A percentile compares a stretch with the other conserved stretches of the same genome.
phyloP scores from a whole-genome alignment of 805 yeast genomes.

The Sugiyamaella chiloensis region DNA sequence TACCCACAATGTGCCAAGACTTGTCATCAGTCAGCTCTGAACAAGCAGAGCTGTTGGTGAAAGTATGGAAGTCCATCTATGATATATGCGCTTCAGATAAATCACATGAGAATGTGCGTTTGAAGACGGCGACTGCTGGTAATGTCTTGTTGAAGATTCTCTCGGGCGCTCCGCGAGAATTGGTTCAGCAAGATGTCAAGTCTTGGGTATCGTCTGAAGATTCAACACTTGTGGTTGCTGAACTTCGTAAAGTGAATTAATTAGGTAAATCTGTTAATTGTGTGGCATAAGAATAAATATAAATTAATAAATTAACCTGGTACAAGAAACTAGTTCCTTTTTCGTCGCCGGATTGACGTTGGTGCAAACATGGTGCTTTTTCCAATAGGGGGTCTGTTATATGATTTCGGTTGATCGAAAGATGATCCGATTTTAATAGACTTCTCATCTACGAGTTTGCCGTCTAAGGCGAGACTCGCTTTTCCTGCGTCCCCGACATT shows the following conservation, averaged over 20 bases:
- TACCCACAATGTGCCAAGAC: conserved; percentile 39
- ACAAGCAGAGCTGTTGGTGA: background rate
- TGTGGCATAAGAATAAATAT: background rate
- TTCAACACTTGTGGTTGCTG: conserved; percentile 46
- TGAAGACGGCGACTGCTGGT: conserved; percentile 46
- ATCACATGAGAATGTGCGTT: conserved; percentile 52
- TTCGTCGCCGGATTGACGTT: background rate
- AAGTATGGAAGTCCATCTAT: conserved; percentile 16
- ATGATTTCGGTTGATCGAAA: background rate
- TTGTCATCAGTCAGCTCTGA: conserved; percentile 17
- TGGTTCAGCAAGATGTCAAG: conserved; percentile 18
- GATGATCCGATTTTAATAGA: conserved; percentile 3
- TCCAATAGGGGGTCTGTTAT: background rate
- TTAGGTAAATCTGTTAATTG: background rate
- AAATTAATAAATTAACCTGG: background rate
- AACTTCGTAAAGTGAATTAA: conserved; percentile 10
- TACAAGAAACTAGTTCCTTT: background rate
- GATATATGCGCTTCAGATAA: conserved; percentile 15
- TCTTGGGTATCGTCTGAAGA: conserved; percentile 36
- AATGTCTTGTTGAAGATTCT: conserved; percentile 22
- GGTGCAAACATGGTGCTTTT: conserved; percentile 11
- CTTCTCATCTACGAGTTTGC: conserved; percentile 9
- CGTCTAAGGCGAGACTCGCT: conserved; percentile 21
- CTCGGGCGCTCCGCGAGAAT: background rate
- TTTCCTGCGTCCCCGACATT: conserved; percentile 18